phyloP scores from a whole-genome alignment of 805 yeast genomes.

The Teunomyces cretensis region DNA sequence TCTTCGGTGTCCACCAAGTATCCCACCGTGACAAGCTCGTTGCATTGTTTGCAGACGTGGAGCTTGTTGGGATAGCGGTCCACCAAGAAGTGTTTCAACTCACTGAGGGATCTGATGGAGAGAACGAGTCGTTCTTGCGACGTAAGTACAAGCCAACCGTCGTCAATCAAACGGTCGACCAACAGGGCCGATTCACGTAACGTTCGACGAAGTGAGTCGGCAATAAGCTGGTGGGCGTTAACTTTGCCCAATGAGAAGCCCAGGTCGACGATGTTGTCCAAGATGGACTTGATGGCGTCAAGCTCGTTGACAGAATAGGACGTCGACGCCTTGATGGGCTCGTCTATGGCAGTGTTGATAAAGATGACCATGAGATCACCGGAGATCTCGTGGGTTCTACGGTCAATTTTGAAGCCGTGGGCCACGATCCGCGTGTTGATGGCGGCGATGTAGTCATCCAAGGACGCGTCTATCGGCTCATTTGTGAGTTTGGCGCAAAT shows the following conservation, averaged over 20 bases:
- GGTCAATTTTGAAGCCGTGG: conserved; percentile 45
- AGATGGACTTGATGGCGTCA: conserved; percentile 42
- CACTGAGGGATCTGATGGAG: conserved; percentile 46
- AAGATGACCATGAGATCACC: conserved; percentile 34
- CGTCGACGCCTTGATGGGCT: conserved; percentile 40
- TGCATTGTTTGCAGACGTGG: conserved; percentile 50
- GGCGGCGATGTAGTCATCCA: conserved; percentile 21
- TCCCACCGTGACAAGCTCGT: conserved; percentile 55
- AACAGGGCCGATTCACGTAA: conserved; percentile 39
- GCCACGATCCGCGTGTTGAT: conserved; percentile 33
- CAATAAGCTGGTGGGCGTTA: conserved; percentile 33
- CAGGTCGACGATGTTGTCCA: conserved; percentile 47
- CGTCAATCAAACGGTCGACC: conserved; percentile 40
- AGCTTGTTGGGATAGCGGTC: conserved; percentile 46
- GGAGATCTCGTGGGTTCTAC: conserved; percentile 34
- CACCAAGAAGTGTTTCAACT: conserved; percentile 44
- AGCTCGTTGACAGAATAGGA: conserved; percentile 37
- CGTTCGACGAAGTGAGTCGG: conserved; percentile 25
- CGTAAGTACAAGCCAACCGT: conserved; percentile 53
- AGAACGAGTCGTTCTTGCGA: conserved; percentile 30
- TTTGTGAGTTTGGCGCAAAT: conserved; percentile 13
- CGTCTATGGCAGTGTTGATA: conserved; percentile 42
- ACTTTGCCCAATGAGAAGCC: conserved; percentile 34
- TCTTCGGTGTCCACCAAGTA: conserved; percentile 23
- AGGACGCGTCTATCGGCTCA: neutral